Evolutionary conservation across 768 basidiomycete genomes (phyloP).

Genomic region (Trametes cubensis): DNA sequence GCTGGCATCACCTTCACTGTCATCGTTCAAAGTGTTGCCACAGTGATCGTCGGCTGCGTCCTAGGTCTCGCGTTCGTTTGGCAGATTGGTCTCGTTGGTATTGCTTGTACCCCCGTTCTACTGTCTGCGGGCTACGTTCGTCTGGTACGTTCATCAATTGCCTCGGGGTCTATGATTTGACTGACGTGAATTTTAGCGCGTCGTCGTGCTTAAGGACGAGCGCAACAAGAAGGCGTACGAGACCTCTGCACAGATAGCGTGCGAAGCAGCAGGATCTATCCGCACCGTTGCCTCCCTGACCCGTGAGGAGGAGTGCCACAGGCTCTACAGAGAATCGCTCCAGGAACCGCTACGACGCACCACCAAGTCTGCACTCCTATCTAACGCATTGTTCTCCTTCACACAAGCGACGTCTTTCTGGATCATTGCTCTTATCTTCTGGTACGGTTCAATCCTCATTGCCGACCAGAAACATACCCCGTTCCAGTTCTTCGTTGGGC

Average conservation of each 20-base stretch:
- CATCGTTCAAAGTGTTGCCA: conserved; percentile 77
- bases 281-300: conserved; percentile 89
- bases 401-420: conserved; percentile 78
- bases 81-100: conserved; percentile 80
- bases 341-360: conserved; percentile 70
- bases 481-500: conserved; percentile 76
- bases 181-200: conserved; percentile 60
- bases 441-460: conserved; percentile 70
- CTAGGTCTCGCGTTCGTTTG: conserved; percentile 79
- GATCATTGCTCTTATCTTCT: conserved; percentile 83
- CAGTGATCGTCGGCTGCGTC: conserved; percentile 67
- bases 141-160: conserved; percentile 47
- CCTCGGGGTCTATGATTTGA: too few species aligned
- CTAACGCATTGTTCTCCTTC: conserved; percentile 66
- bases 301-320: conserved; percentile 77
- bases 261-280: conserved; percentile 89
- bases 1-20: conserved; percentile 87
- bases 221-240: conserved; percentile 80
- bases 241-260: conserved; percentile 84
- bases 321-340: conserved; percentile 68
- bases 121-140: conserved; percentile 84
- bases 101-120: conserved; percentile 73
- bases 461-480: conserved; percentile 55
- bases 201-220: conserved; percentile 88
- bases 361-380: conserved; percentile 65